phyloP scores from a whole-genome alignment of 441 rosid species.

The Pelargonium myrrhifolium region DNA sequence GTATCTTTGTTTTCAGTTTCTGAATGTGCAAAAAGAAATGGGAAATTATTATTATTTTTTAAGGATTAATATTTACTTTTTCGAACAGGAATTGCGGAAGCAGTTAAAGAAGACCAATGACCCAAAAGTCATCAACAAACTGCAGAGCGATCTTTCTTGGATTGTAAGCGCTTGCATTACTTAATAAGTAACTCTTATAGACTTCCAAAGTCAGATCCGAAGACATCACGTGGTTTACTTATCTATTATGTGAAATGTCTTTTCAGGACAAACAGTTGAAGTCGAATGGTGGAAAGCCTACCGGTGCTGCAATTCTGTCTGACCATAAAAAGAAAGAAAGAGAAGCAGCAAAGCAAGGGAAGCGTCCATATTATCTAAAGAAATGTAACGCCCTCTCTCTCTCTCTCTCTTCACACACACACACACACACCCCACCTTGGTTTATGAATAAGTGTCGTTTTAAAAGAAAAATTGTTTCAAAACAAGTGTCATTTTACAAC shows the following conservation, averaged over 20 bases:
- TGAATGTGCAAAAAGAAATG: neutral
- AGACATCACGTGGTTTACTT: neutral
- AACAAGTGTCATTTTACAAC: too few species aligned
- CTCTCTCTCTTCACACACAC: too few species aligned
- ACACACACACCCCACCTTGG: too few species aligned
- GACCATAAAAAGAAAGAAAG: slow-evolving; percentile 78
- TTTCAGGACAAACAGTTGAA: slow-evolving; percentile 64
- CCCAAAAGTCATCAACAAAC: slow-evolving; percentile 35
- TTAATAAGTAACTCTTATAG: neutral
- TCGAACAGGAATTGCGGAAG: slow-evolving; percentile 51
- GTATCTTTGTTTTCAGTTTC: slow-evolving; percentile 26
- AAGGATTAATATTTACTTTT: slow-evolving; percentile 7
- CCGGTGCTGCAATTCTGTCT: slow-evolving; percentile 47
- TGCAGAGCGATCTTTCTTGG: slow-evolving; percentile 47
- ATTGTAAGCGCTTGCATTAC: slow-evolving; percentile 44
- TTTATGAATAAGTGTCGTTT: neutral
- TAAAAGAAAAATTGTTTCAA: neutral
- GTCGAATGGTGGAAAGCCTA: slow-evolving; percentile 48
- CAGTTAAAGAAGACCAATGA: slow-evolving; percentile 49
- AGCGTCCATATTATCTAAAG: slow-evolving; percentile 76
- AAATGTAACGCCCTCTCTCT: slow-evolving; percentile 41
- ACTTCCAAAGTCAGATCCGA: neutral
- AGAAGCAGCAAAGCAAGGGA: slow-evolving; percentile 83
- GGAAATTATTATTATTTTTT: slow-evolving; percentile 13
- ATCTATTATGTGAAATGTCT: neutral